Evolutionary conservation across 345 rosid species (phyloP).

Genomic region (Lepidium africanum): DNA sequence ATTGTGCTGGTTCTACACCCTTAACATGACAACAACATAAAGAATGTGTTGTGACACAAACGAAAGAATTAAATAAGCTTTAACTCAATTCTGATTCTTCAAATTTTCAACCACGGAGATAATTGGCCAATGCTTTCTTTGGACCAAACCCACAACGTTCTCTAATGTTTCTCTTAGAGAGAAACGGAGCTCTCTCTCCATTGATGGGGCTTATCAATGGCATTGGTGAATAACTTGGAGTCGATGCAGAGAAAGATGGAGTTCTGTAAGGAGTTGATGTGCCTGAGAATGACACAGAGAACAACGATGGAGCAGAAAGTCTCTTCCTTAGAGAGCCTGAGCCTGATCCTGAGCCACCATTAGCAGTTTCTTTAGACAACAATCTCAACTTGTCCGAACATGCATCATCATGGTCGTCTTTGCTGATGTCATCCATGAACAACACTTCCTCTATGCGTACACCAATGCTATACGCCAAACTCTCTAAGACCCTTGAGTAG

Average conservation of each 20-base stretch:
- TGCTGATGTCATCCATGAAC: constrained; percentile 79
- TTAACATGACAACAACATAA: neutral
- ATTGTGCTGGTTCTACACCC: neutral
- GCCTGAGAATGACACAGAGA: constrained; percentile 44
- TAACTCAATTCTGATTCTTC: neutral
- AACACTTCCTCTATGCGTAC: constrained; percentile 86
- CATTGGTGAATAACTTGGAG: constrained; percentile 66
- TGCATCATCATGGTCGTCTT: constrained; percentile 35
- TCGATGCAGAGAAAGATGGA: constrained; percentile 40
- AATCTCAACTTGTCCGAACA: constrained; percentile 29
- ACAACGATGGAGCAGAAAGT: constrained; percentile 48
- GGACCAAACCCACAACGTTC: constrained; percentile 87
- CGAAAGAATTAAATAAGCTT: neutral
- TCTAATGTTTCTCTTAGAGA: constrained; percentile 39
- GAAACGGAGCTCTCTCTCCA: constrained; percentile 67
- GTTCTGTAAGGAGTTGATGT: constrained; percentile 53
- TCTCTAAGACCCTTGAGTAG: constrained; percentile 92
- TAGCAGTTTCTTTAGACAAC: constrained; percentile 32
- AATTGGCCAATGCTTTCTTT: constrained; percentile 64
- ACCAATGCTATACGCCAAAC: constrained; percentile 74
- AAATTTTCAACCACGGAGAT: constrained; percentile 45
- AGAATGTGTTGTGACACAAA: neutral
- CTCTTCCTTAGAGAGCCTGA: constrained; percentile 52
- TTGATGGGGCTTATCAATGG: constrained; percentile 46
- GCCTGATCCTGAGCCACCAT: constrained; percentile 39